Evolutionary conservation across 805 yeast species (phyloP), one percentile per base, ranked within the genome.

Genomic region (Ogataea dorogensis): DNA sequence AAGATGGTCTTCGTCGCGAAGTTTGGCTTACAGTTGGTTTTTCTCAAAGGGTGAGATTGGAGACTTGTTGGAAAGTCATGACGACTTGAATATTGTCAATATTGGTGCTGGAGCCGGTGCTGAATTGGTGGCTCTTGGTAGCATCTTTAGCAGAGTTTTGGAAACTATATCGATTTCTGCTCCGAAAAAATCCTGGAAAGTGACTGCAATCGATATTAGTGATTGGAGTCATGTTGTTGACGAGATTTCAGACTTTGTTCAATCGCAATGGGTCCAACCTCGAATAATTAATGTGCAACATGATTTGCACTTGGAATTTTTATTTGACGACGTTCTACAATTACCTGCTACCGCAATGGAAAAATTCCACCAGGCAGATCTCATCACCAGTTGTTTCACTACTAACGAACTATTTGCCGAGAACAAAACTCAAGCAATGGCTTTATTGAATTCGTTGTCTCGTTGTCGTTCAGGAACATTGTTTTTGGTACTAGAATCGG

Each of bases 21-120:
- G 95, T 0, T 64, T 86, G 29, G 79, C 86, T 0, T 87, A 87
- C 54, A 59, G 82, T 2, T 75, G 87, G 1, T 65, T 87, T 15
- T 79, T 86, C 47, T 66, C 77, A 1, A 64, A 73, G 10, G 61
- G 81, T 18, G 59, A 57, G 5, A 56, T 78, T 7, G 53, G 59
- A 27, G 55, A 61, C 3, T 24, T 70, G 15, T 51, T 75, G n/a
- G 54, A 55, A 24, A 61, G 33, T 8, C 54, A 54, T 18, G 61
- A 52, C 12, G 8, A 18, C 13, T 17, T 33, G 14, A 31, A 38
- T 11, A 73, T 80, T 0, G 56, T 86, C 22, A 75, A 81, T 49
- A 68, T 88, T 23, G 96, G 96, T 13, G 96, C 94, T 16, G 96
- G 96, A 22, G 96, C 96, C 0, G 86, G 91, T 4, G 85, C 87